Percentiles rank a stretch among this genome's conserved stretches.
phyloP scores from a whole-genome alignment of 108 stramenopile genomes.

The Conticribra weissflogii region DNA sequence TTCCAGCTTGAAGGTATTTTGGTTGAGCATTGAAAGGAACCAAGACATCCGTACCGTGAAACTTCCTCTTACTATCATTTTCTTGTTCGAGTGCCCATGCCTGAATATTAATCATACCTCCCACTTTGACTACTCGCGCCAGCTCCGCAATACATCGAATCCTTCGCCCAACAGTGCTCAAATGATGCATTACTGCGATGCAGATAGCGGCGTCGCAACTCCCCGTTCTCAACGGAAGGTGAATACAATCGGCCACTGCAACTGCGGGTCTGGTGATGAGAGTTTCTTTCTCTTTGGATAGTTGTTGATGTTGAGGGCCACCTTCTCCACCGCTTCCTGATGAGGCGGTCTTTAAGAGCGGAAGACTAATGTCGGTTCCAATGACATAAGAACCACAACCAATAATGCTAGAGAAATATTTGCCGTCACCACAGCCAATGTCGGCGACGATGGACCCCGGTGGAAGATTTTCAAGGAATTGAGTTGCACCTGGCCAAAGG shows the following conservation, averaged over 20 bases:
- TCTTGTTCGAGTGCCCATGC: conserved; percentile 98
- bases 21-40: conserved; percentile 98
- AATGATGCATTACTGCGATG: conserved; percentile 98
- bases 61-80: conserved; percentile 74
- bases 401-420: conserved; percentile 85
- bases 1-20: conserved; percentile 61
- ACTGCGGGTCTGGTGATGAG: conserved; percentile 77
- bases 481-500: conserved; percentile 94
- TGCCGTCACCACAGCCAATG: conserved; percentile 98
- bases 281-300: conserved; percentile 52
- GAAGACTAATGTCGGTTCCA: conserved; percentile 91
- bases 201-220: conserved; percentile 95
- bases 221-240: conserved; percentile 77
- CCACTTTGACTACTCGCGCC: conserved; percentile 77
- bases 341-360: conserved; percentile 30
- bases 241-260: conserved; percentile 90
- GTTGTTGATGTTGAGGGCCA: conserved; percentile 66
- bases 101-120: conserved; percentile 90
- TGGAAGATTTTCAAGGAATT: conserved; percentile 79
- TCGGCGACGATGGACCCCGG: conserved; percentile 91
- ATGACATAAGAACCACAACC: conserved; percentile 84
- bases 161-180: conserved; percentile 87
- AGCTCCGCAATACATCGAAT: conserved; percentile 88
- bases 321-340: conserved; percentile 22
- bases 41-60: conserved; percentile 90